These are phyloP conservation scores for Hansenula sp. DNA, from an alignment of 1,139 yeast genomes.

Conservation along the genomic window DNA sequence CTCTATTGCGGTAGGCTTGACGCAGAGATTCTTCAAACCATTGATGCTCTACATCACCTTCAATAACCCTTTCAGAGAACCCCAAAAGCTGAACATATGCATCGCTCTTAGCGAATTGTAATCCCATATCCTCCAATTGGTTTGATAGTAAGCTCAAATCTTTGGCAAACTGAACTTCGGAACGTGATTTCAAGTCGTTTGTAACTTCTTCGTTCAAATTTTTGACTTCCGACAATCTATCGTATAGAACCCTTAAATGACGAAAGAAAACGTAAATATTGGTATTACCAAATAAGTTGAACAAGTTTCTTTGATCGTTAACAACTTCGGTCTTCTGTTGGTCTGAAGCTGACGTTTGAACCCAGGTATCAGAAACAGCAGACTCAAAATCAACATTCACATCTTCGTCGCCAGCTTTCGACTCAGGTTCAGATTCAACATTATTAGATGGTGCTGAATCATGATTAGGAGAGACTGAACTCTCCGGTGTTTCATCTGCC, in stretches of 20 bases:
- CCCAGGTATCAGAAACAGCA: slow-evolving; percentile 58
- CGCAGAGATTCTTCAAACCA: slow-evolving; percentile 95
- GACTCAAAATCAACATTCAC: slow-evolving; percentile 46
- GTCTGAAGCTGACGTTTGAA: slow-evolving; percentile 28
- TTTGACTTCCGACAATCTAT: slow-evolving; percentile 76
- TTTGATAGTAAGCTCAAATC: slow-evolving; percentile 81
- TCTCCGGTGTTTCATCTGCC: slow-evolving; percentile 20
- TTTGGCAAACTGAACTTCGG: slow-evolving; percentile 78
- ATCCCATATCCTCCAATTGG: slow-evolving; percentile 74
- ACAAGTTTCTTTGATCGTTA: slow-evolving; percentile 37
- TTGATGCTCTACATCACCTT: slow-evolving; percentile 90
- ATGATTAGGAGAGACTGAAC: slow-evolving; percentile 24
- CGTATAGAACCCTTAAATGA: slow-evolving; percentile 75
- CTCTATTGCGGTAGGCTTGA: slow-evolving; percentile 91
- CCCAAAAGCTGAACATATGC: slow-evolving; percentile 75
- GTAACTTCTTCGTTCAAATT: slow-evolving; percentile 60
- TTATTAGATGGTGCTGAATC: slow-evolving; percentile 20
- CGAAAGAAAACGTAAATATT: slow-evolving; percentile 89
- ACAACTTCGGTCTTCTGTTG: slow-evolving; percentile 27
- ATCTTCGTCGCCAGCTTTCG: slow-evolving; percentile 26
- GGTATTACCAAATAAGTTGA: slow-evolving; percentile 87
- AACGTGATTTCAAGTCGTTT: slow-evolving; percentile 64
- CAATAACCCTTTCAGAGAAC: slow-evolving; percentile 73
- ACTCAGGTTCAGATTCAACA: slow-evolving; percentile 21
- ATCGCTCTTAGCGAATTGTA: slow-evolving; percentile 64